Evolutionary conservation across 345 rosid genomes (phyloP), one percentile per base, ranked within the genome.

Genomic region (Rubroshorea leprosula): DNA sequence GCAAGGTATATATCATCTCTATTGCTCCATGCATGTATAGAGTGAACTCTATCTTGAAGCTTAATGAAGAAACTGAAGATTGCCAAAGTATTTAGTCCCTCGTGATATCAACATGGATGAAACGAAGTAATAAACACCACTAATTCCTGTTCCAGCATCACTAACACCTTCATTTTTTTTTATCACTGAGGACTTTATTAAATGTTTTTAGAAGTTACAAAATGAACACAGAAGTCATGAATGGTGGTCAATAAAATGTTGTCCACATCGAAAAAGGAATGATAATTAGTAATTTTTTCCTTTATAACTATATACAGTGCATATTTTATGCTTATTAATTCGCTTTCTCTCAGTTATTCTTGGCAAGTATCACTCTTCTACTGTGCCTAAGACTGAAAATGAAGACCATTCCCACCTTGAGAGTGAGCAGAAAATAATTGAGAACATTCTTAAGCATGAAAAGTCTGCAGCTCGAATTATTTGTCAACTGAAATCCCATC

Each of bases 401-500:
- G 73, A 68, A 29, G 72, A 58, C 60, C 23, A 14, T 61, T 58
- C 74, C 55, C 51, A 68, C 47, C 67, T 51, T 76, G 85, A 74
- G 44, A 77, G 78, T 18, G 85, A 78, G 66, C 85, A 76, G 64
- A 89, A 84, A 58, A 72, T 77, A 52, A 69, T 44, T 51, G 68
- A 75, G 61, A 84, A 80, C 69, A 82, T 93, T 67, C 78, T 80
- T 50, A 74, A 11, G 49, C 75, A 59, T 35, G 83, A 69, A 58
- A 75, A 72, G 8, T 76, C 97, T 61, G 99, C 97, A 47, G 97
- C 97, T 19, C 85, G 84, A 31, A 81, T 93, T 74, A 57, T 85
- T 38, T 60, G 75, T 74, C 75, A 75, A 59, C 63, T 87, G 70
- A 79, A 78, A 62, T 52, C 64, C 59, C 66, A 8, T 54, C 77